A percentile compares a stretch with the other conserved stretches of the same genome.
Evolutionary conservation across 768 basidiomycete genomes (phyloP).

Genomic region (Atractiella rhizophila): DNA sequence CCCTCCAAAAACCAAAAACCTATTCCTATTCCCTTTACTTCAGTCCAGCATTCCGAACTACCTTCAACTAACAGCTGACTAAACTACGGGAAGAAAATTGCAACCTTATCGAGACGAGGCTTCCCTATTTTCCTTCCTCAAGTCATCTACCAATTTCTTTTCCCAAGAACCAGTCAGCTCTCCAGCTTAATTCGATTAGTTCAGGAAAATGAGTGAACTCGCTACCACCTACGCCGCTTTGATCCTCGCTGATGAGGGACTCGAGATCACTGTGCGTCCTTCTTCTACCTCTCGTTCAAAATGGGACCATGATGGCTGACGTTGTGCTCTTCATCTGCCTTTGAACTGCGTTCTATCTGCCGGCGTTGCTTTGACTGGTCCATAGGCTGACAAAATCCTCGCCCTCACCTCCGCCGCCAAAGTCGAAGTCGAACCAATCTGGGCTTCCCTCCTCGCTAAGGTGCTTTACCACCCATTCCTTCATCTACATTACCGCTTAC

Average conservation of each 20-base stretch:
- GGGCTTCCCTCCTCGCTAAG: slow-evolving; percentile 89
- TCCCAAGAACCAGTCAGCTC: too few relatives aligned
- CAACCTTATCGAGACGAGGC: too few relatives aligned
- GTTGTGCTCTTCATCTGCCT: neutral
- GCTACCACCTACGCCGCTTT: slow-evolving; percentile 89
- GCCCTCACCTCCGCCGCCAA: slow-evolving; percentile 60
- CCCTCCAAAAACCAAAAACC: too few relatives aligned
- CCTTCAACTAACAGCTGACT: too few relatives aligned
- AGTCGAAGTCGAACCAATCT: slow-evolving; percentile 81
- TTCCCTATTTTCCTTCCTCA: too few relatives aligned
- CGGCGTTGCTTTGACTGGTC: neutral
- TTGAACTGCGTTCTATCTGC: neutral
- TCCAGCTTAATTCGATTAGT: too few relatives aligned
- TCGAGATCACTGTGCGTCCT: slow-evolving; percentile 83
- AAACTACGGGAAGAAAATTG: too few relatives aligned
- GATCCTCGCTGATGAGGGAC: slow-evolving; percentile 87
- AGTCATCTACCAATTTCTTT: too few relatives aligned
- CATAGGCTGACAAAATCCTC: slow-evolving; percentile 69
- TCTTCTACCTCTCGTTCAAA: neutral
- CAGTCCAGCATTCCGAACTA: too few relatives aligned
- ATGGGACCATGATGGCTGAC: neutral
- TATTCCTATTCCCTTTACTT: too few relatives aligned
- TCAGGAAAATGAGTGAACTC: too few relatives aligned
- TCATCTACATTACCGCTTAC: neutral
- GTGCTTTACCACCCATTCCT: neutral